Evolutionary conservation across 768 basidiomycete genomes (phyloP).

Genomic region (Suillus variegatus): DNA sequence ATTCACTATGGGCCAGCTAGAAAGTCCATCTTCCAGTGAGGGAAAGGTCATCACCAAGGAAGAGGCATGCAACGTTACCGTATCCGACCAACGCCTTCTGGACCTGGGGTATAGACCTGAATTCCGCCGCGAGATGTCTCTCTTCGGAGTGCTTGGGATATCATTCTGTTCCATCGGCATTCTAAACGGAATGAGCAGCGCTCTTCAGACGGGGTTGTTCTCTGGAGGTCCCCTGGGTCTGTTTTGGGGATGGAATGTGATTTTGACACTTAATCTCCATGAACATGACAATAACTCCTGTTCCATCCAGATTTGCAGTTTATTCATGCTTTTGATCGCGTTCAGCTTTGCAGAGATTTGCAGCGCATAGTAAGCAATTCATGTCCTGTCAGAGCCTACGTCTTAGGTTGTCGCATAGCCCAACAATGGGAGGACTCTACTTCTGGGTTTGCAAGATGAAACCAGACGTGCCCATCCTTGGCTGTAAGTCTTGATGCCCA

Average conservation of each 20-base stretch:
- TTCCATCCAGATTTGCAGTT: slow-evolving; percentile 46
- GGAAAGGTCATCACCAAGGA: slow-evolving; percentile 15
- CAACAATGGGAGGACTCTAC: slow-evolving; percentile 60
- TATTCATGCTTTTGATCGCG: slow-evolving; percentile 61
- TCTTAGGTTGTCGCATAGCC: slow-evolving; percentile 31
- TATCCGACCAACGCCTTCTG: slow-evolving; percentile 44
- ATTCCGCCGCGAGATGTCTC: slow-evolving; percentile 59
- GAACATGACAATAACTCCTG: background rate
- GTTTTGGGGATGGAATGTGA: slow-evolving; percentile 66
- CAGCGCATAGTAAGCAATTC: slow-evolving; percentile 49
- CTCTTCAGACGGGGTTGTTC: slow-evolving; percentile 59
- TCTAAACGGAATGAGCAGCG: slow-evolving; percentile 60
- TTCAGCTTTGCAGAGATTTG: slow-evolving; percentile 60
- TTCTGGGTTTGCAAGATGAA: slow-evolving; percentile 68
- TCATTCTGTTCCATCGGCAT: slow-evolving; percentile 64
- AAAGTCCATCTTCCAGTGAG: slow-evolving; percentile 13
- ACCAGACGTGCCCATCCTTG: slow-evolving; percentile 51
- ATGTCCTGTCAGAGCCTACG: background rate
- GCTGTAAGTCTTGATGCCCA: slow-evolving; percentile 39
- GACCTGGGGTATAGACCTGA: slow-evolving; percentile 57
- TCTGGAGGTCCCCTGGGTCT: slow-evolving; percentile 58
- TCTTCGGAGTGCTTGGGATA: slow-evolving; percentile 59
- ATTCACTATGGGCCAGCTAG: background rate
- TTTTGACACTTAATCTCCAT: slow-evolving; percentile 13
- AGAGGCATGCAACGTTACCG: slow-evolving; percentile 13